phyloP scores from a whole-genome alignment of 805 yeast genomes.

The baker's yeast (Saccharomyces cerevisiae) region DNA sequence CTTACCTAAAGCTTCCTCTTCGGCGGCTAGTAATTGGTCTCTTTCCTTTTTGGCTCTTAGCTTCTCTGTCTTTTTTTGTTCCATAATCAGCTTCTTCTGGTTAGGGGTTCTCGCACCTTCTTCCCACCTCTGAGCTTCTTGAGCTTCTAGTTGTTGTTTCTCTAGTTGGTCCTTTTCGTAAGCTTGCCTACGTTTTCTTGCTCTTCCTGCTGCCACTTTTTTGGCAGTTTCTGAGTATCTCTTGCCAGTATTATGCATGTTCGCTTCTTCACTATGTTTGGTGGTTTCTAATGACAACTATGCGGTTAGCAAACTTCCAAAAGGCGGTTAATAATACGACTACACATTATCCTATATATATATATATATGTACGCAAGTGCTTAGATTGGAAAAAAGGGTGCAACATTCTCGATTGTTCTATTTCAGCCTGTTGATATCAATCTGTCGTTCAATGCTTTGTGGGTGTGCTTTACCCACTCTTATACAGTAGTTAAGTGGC shows the following conservation, averaged over 20 bases:
- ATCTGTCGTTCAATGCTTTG: not conserved
- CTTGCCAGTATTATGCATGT: conserved; percentile 18
- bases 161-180: conserved; percentile 15
- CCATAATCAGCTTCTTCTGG: conserved; percentile 15
- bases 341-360: not conserved
- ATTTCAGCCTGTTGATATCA: not conserved
- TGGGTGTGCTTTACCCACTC: not conserved
- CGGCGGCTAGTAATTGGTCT: conserved; percentile 20
- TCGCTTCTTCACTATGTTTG: not conserved
- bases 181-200: conserved; percentile 24
- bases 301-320: not conserved
- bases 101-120: conserved; percentile 17
- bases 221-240: conserved; percentile 25
- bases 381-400: not conserved
- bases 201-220: conserved; percentile 24
- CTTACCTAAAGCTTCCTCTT: conserved; percentile 16
- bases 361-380: not conserved
- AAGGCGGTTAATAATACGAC: not conserved
- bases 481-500: not conserved
- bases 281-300: not conserved
- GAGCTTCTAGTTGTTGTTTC: conserved; percentile 13
- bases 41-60: conserved; percentile 19
- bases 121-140: conserved; percentile 24
- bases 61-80: conserved; percentile 15
- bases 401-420: not conserved